Evolutionary conservation across 2,329 filamentous ascomycete species (phyloP).

Genomic region (Calonectria leucothoes): DNA sequence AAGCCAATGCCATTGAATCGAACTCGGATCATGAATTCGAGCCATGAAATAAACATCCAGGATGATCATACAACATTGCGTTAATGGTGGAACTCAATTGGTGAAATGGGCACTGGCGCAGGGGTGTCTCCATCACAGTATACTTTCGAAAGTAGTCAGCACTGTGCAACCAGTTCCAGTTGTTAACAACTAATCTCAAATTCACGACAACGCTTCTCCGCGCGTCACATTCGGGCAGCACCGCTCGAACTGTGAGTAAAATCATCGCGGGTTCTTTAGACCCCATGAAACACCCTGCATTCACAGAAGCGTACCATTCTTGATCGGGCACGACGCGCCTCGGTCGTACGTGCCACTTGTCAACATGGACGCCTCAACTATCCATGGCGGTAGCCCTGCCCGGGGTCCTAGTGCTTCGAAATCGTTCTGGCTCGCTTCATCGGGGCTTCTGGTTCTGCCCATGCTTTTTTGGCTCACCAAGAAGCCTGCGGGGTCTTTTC

Average conservation of each 20-base stretch:
- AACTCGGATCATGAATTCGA: not conserved
- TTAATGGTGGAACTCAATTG: not conserved
- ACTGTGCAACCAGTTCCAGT: conserved; percentile 19
- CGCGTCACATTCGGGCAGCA: not conserved
- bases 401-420: conserved; percentile 1
- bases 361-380: conserved; percentile 33
- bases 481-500: not conserved
- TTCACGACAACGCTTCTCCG: conserved; percentile 6
- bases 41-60: not conserved
- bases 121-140: conserved; percentile 31
- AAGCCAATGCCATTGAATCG: not conserved
- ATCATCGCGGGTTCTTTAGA: not conserved
- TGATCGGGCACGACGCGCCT: not conserved
- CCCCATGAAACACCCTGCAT: not conserved
- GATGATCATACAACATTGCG: not conserved
- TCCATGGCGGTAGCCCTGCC: not conserved
- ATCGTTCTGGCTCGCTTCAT: conserved; percentile 29
- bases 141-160: not conserved
- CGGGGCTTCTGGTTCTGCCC: conserved; percentile 26
- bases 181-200: conserved; percentile 27
- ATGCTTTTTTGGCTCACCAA: conserved; percentile 20
- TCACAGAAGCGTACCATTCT: not conserved
- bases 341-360: conserved; percentile 38
- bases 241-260: not conserved
- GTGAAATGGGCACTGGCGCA: not conserved